Conservation (phyloP, 2,329 filamentous ascomycete genomes). For the Biscogniauxia sp. region DNA sequence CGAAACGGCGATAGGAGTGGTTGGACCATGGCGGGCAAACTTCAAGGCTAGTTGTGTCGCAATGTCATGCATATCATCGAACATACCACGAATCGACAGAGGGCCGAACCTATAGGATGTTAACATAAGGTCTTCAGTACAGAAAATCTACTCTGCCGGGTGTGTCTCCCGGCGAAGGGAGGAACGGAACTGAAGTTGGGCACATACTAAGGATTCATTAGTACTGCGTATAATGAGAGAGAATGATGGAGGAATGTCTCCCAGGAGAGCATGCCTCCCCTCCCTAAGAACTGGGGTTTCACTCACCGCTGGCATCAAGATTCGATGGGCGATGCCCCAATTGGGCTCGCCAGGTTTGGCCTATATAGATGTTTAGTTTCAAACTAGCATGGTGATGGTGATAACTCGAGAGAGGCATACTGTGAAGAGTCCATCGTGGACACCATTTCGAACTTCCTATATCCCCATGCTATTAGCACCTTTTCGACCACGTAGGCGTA, state of each 20-base stretch:
- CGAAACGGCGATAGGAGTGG: constrained; percentile 51
- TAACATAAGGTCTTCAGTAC: constrained; percentile 46
- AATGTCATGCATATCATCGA: constrained; percentile 67
- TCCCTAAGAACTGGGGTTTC: background rate
- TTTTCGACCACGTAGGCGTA: background rate
- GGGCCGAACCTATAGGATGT: constrained; percentile 66
- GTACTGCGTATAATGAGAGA: constrained; percentile 1
- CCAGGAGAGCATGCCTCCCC: background rate
- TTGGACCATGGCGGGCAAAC: constrained; percentile 62
- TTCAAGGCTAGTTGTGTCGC: constrained; percentile 65
- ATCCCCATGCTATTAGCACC: constrained; percentile 2
- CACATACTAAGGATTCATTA: constrained; percentile 16
- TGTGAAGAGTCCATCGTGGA: constrained; percentile 67
- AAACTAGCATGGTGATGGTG: background rate
- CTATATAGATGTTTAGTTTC: constrained; percentile 21
- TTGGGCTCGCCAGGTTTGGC: constrained; percentile 50
- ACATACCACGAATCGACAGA: constrained; percentile 66
- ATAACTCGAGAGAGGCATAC: constrained; percentile 30
- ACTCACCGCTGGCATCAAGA: constrained; percentile 25
- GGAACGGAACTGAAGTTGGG: background rate
- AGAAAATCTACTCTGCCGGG: background rate
- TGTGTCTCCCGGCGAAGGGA: background rate
- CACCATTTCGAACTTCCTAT: constrained; percentile 55
- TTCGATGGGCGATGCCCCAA: constrained; percentile 50
- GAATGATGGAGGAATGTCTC: background rate